phyloP scores from a whole-genome alignment of 495 filamentous ascomycete species.

The Geoglossum glabrum region DNA sequence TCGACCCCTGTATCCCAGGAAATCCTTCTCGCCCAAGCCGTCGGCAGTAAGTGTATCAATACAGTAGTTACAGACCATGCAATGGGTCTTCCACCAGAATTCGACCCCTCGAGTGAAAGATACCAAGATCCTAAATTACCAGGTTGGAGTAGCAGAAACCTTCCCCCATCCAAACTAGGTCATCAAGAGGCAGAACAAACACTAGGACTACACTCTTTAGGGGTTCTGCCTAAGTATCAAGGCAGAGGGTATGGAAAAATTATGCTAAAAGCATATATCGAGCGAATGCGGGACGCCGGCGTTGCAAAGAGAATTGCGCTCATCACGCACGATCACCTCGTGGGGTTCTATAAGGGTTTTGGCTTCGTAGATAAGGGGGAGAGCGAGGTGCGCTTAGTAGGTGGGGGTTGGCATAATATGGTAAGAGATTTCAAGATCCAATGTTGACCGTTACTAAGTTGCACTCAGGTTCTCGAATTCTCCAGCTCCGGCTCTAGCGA shows the following conservation, averaged over 20 bases:
- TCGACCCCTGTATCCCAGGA: slow-evolving; percentile 26
- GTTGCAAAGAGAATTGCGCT: slow-evolving; percentile 55
- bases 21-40: slow-evolving; percentile 62
- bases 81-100: slow-evolving; percentile 54
- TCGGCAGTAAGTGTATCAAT: slow-evolving; percentile 47
- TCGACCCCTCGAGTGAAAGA: slow-evolving; percentile 22
- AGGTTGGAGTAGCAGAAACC: slow-evolving; percentile 14
- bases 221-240: slow-evolving; percentile 58
- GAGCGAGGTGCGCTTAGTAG: slow-evolving; percentile 45
- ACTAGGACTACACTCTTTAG: slow-evolving; percentile 63
- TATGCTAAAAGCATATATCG: slow-evolving; percentile 55
- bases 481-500: not conserved
- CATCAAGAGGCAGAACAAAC: slow-evolving; percentile 57
- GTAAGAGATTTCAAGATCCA: slow-evolving; percentile 13
- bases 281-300: slow-evolving; percentile 42
- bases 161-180: slow-evolving; percentile 20
- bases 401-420: slow-evolving; percentile 67
- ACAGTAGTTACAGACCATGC: slow-evolving; percentile 47
- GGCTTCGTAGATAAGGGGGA: slow-evolving; percentile 50
- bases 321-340: slow-evolving; percentile 51
- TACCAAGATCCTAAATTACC: not conserved
- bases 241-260: slow-evolving; percentile 53
- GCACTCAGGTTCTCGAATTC: not conserved
- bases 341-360: slow-evolving; percentile 55
- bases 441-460: not conserved